Conservation (phyloP, 345 rosid genomes). For the Corymbia maculata region DNA sequence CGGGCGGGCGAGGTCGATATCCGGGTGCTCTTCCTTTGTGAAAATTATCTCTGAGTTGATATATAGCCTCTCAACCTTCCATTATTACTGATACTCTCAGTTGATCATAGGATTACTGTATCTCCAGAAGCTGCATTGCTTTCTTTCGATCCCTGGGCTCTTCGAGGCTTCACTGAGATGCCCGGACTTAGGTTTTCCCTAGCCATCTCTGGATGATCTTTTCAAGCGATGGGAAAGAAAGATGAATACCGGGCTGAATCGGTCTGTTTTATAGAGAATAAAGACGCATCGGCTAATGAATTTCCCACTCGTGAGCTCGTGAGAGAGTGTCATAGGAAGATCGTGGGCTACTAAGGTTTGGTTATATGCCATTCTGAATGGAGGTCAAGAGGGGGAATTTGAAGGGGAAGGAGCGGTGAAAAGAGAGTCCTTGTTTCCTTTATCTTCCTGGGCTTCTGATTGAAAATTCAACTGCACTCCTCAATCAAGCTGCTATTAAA, state of each 20-base stretch:
- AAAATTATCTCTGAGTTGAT: not conserved
- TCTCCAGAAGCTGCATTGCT: not conserved
- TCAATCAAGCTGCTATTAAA: not conserved
- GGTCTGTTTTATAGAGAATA: too few species aligned
- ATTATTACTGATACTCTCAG: not conserved
- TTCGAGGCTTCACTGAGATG: not conserved
- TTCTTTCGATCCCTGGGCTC: not conserved
- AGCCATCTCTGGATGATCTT: not conserved
- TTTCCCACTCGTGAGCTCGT: not conserved
- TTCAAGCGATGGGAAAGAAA: not conserved
- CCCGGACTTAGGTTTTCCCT: not conserved
- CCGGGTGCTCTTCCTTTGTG: not conserved
- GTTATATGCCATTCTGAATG: not conserved
- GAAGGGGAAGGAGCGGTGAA: not conserved
- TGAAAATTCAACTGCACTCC: not conserved
- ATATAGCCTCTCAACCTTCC: not conserved
- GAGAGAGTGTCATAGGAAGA: not conserved
- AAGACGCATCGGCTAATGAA: not conserved
- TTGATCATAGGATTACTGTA: not conserved
- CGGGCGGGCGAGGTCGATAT: not conserved
- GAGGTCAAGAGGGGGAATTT: not conserved
- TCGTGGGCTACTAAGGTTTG: not conserved
- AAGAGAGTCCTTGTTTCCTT: not conserved
- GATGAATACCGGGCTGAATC: not conserved
- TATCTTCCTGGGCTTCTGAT: not conserved